phyloP scores from a whole-genome alignment of 176 grass and related monocot genomes.

The Bromus sterilis region DNA sequence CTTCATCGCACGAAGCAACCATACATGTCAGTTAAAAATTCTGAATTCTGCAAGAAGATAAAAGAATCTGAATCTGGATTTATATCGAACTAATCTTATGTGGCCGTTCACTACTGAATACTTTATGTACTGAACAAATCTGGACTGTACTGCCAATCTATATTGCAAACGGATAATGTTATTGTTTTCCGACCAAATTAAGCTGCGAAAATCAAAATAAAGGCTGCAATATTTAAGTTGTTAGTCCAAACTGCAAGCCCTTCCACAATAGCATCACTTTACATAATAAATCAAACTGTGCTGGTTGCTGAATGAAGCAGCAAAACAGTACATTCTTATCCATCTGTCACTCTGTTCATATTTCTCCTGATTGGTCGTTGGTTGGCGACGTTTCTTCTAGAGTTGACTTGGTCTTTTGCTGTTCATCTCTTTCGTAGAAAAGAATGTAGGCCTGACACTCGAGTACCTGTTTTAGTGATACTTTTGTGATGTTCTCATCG shows the following conservation, averaged over 20 bases:
- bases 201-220: neutral
- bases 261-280: neutral
- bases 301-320: neutral
- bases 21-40: too few relatives aligned
- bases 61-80: too few relatives aligned
- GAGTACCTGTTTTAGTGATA: constrained; percentile 31
- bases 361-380: neutral
- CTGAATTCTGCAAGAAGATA: too few relatives aligned
- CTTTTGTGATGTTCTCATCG: constrained; percentile 23
- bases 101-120: neutral
- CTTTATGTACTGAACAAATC: neutral
- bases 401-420: neutral
- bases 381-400: neutral
- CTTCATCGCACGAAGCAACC: too few relatives aligned
- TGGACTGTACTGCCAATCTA: too few relatives aligned
- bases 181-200: neutral
- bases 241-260: neutral
- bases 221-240: too few relatives aligned
- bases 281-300: neutral
- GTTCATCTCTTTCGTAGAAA: constrained; percentile 51
- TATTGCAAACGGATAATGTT: neutral
- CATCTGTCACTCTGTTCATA: neutral
- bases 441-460: constrained; percentile 52
- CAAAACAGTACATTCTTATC: neutral
- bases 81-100: too few relatives aligned